Percentiles rank a stretch among this genome's conserved stretches.
Conservation (phyloP, 2,329 filamentous ascomycete genomes). For the Colletotrichum liaoningense region DNA sequence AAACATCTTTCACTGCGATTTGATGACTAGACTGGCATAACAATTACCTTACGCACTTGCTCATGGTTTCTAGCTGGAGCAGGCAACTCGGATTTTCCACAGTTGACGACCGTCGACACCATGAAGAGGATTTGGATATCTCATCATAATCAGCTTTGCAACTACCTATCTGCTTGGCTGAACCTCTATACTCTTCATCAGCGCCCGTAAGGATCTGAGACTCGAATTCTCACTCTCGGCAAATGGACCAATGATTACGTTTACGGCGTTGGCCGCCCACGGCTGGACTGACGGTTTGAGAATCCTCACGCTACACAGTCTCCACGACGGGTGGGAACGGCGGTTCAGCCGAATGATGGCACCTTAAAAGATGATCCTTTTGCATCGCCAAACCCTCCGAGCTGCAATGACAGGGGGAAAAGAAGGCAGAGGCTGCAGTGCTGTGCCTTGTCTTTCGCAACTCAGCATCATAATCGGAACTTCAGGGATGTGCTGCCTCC, state of each 20-base stretch:
- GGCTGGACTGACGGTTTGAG: neutral
- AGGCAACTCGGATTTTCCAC: neutral
- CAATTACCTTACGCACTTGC: neutral
- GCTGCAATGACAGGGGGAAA: slow-evolving; percentile 19
- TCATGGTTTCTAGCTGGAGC: neutral
- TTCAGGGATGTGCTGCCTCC: slow-evolving; percentile 15
- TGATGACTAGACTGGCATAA: neutral
- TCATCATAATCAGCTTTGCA: neutral
- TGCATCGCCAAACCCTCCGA: slow-evolving; percentile 26
- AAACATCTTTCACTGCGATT: neutral
- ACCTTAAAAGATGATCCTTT: slow-evolving; percentile 17
- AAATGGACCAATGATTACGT: slow-evolving; percentile 7
- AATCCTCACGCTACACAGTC: slow-evolving; percentile 6
- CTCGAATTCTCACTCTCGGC: neutral
- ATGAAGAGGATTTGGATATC: too few relatives aligned
- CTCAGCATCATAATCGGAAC: slow-evolving; percentile 12
- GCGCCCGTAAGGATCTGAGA: neutral
- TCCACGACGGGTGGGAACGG: slow-evolving; percentile 16
- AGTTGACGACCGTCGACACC: too few relatives aligned
- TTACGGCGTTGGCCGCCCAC: neutral
- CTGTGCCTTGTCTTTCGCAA: slow-evolving; percentile 10
- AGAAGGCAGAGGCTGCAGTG: slow-evolving; percentile 8
- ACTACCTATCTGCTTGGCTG: neutral
- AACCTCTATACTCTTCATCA: neutral
- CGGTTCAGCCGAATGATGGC: slow-evolving; percentile 11